A percentile compares a stretch with the other conserved stretches of the same genome.
phyloP scores from a whole-genome alignment of 495 filamentous ascomycete genomes.

The Trichoderma asperelloides region DNA sequence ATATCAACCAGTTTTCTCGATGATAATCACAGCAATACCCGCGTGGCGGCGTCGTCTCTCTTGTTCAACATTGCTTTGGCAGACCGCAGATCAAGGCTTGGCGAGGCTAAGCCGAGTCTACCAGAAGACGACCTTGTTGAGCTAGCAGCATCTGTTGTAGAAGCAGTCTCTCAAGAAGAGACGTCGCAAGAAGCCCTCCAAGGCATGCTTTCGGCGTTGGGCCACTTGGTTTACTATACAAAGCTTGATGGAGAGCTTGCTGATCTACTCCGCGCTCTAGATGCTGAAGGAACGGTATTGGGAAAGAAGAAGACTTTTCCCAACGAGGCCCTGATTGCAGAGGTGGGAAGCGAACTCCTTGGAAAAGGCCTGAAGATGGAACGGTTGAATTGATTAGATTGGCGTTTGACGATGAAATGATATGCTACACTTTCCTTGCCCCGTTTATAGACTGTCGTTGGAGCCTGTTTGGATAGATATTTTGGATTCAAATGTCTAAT shows the following conservation, averaged over 20 bases:
- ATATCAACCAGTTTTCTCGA: slow-evolving; percentile 48
- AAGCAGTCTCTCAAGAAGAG: slow-evolving; percentile 61
- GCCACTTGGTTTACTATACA: slow-evolving; percentile 61
- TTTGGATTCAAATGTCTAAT: no score
- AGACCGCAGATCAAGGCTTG: slow-evolving; percentile 55
- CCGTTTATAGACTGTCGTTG: no score
- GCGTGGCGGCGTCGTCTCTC: slow-evolving; percentile 73
- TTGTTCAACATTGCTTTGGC: slow-evolving; percentile 70
- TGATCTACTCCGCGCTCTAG: slow-evolving; percentile 66
- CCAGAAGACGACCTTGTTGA: slow-evolving; percentile 66
- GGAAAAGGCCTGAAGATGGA: slow-evolving; percentile 29
- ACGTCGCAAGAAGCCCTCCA: slow-evolving; percentile 61
- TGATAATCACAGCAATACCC: slow-evolving; percentile 40
- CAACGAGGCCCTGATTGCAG: slow-evolving; percentile 48
- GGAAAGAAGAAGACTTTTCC: slow-evolving; percentile 45
- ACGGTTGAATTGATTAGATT: slow-evolving; percentile 8
- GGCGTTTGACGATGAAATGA: background rate
- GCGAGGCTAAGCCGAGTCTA: slow-evolving; percentile 49
- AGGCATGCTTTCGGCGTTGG: slow-evolving; percentile 63
- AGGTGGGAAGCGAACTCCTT: slow-evolving; percentile 42
- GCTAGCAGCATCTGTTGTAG: slow-evolving; percentile 64
- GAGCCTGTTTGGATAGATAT: no score
- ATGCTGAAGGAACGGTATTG: slow-evolving; percentile 50
- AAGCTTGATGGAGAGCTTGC: slow-evolving; percentile 59
- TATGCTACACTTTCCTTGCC: no score